These are phyloP conservation scores for Sclerospora graminicola DNA, from an alignment of 352 stramenopile genomes.

Conservation along the genomic window DNA sequence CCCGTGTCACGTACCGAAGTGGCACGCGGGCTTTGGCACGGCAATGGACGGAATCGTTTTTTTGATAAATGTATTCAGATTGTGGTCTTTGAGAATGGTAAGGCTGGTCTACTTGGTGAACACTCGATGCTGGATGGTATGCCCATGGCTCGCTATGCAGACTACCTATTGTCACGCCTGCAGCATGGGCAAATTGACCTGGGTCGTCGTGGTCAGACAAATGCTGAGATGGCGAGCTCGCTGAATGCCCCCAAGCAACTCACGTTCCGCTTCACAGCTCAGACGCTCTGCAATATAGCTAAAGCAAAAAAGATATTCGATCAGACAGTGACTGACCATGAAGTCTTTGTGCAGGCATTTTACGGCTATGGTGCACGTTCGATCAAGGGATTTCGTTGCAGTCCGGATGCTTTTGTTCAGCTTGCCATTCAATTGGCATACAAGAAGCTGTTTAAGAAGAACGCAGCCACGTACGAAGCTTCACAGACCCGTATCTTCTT, in stretches of 20 bases:
- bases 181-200: conserved; percentile 40
- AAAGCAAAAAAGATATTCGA: conserved; percentile 52
- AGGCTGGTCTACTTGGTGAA: conserved; percentile 89
- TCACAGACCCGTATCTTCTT: conserved; percentile 91
- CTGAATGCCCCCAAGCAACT: conserved; percentile 28
- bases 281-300: conserved; percentile 38
- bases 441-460: conserved; percentile 55
- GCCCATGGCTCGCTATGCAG: conserved; percentile 61
- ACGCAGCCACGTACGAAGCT: conserved; percentile 89
- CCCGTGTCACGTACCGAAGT: conserved; percentile 57
- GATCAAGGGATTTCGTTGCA: conserved; percentile 88
- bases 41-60: conserved; percentile 90
- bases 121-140: conserved; percentile 89
- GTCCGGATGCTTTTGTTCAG: conserved; percentile 93
- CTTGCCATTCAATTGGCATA: conserved; percentile 92
- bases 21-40: conserved; percentile 62
- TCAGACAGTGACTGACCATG: conserved; percentile 72
- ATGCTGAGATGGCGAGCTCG: conserved; percentile 21
- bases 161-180: conserved; percentile 52
- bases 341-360: conserved; percentile 83
- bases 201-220: conserved; percentile 30
- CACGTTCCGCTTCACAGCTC: conserved; percentile 38
- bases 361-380: conserved; percentile 79
- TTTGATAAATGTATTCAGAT: conserved; percentile 97
- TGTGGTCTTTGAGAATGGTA: conserved; percentile 93